phyloP scores from a whole-genome alignment of 495 filamentous ascomycete species.

The Cryomyces antarcticus region DNA sequence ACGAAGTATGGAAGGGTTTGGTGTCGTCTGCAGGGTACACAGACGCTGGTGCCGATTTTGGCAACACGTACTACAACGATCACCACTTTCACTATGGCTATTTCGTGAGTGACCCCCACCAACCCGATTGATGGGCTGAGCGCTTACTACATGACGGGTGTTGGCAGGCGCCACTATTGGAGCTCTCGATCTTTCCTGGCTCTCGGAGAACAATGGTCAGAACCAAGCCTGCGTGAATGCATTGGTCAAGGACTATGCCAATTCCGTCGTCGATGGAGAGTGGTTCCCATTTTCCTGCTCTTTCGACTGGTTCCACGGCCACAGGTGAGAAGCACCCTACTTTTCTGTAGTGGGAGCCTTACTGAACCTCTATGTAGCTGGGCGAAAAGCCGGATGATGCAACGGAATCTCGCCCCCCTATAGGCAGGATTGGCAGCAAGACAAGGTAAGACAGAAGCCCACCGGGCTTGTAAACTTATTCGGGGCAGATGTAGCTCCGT shows the following conservation, averaged over 20 bases:
- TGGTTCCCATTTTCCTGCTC: conserved; percentile 66
- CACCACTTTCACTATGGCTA: conserved; percentile 92
- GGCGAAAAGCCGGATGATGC: too few relatives aligned
- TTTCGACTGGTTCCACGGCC: conserved; percentile 91
- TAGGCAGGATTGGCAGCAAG: too few relatives aligned
- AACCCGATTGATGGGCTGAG: too few relatives aligned
- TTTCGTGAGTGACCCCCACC: conserved; percentile 32
- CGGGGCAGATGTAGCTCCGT: too few relatives aligned
- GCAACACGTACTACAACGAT: conserved; percentile 79
- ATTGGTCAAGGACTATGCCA: conserved; percentile 35
- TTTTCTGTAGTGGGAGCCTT: too few relatives aligned
- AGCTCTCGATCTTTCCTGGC: conserved; percentile 58
- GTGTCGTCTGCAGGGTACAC: conserved; percentile 62
- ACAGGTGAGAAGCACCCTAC: conserved; percentile 52
- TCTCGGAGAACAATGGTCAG: conserved; percentile 19
- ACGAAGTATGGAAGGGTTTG: conserved; percentile 53
- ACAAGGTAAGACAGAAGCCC: too few relatives aligned
- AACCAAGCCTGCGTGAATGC: conserved; percentile 69
- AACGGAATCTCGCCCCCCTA: too few relatives aligned
- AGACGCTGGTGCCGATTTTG: conserved; percentile 40
- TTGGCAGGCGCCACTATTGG: conserved; percentile 72
- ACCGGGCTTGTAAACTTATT: too few relatives aligned
- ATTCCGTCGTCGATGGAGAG: conserved; percentile 38
- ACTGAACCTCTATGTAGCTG: too few relatives aligned
- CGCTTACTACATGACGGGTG: too few relatives aligned